Evolutionary conservation across 768 basidiomycete genomes (phyloP).

Genomic region (Calocybe gangraenosa): DNA sequence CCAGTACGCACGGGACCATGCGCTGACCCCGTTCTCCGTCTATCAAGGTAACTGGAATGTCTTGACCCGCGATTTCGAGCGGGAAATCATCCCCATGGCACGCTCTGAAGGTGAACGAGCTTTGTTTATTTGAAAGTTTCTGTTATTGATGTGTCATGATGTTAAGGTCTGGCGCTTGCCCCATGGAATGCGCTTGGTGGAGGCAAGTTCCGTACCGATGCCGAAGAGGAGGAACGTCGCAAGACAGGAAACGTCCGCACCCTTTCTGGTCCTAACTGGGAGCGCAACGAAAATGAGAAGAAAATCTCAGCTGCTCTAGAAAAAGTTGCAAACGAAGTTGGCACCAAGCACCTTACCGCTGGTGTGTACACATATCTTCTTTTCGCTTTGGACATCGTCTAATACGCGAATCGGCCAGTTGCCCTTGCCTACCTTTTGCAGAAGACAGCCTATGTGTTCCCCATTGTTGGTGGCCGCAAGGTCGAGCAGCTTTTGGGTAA

Average conservation of each 20-base stretch:
- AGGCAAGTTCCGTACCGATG: conserved; percentile 53
- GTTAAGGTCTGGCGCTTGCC: conserved; percentile 31
- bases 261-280: conserved; percentile 30
- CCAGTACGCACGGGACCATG: conserved; percentile 45
- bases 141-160: conserved; percentile 9
- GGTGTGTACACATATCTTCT: conserved; percentile 25
- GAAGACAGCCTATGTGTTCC: conserved; percentile 33
- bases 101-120: conserved; percentile 36
- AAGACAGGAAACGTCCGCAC: conserved; percentile 32
- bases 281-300: conserved; percentile 40
- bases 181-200: conserved; percentile 29
- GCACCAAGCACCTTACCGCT: conserved; percentile 41
- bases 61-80: conserved; percentile 43
- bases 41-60: conserved; percentile 49
- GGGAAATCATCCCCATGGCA: conserved; percentile 49
- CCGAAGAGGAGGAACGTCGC: conserved; percentile 27
- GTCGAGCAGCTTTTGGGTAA: neutral
- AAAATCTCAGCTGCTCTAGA: conserved; percentile 40
- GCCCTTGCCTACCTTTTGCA: conserved; percentile 51
- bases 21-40: conserved; percentile 46
- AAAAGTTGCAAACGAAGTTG: conserved; percentile 47
- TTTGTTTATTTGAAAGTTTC: conserved; percentile 10
- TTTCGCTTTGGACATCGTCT: neutral
- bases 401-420: conserved; percentile 25
- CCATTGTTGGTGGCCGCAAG: neutral